Base-by-base conservation (phyloP, 2,329 filamentous ascomycete genomes). In the Neofusicoccum cordaticola region DNA sequence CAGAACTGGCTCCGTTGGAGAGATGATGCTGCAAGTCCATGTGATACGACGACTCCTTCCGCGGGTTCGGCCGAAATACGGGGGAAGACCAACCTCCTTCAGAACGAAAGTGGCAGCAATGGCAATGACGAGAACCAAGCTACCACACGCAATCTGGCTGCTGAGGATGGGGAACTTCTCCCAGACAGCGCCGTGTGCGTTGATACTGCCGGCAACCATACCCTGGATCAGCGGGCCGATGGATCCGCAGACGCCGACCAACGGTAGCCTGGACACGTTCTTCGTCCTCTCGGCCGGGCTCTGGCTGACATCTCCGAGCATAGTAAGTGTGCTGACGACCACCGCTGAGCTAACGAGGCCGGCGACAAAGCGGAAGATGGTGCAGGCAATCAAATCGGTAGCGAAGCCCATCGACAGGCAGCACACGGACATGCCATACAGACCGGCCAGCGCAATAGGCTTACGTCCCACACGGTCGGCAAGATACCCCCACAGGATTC, bases 401-500 rank as follows among this genome's bases (percentile, higher is more conserved):
- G 79, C 80, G 65, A 82, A 82, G 12, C 80, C 79, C 78, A 81
- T 82, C 66, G 71, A 74, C 22, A 81, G 53, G 67, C 80, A 82
- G 71, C 79, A 82, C n/a, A 74, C 56, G 41, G 76, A 71, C 75
- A 81, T 80, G 57, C 75, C 76, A 67, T 74, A 74, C 39, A 82
- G 70, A n/a, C 80, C 80, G 19, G 76, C 65, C 56, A 82, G 67
- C 4, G 80, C 78, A n/a, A 81, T 74, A n/a, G 74, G 76, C 50
- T 78, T 74, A 7, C 80, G 74, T 35, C 80, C 80, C 66, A 78
- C 70, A 39, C 75, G 75, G 67, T 82, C 80, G 5, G 79, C 71
- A 19, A 80, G 71, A 62, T 77, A 78, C 27, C 80, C 80, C 79
- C 80, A 82, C 58, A 80, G 74, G 13, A 81, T 71, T 44, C 80